These are phyloP conservation scores for Aurantiochytrium sp. DNA, from an alignment of 108 stramenopile genomes.

Conservation along the genomic window DNA sequence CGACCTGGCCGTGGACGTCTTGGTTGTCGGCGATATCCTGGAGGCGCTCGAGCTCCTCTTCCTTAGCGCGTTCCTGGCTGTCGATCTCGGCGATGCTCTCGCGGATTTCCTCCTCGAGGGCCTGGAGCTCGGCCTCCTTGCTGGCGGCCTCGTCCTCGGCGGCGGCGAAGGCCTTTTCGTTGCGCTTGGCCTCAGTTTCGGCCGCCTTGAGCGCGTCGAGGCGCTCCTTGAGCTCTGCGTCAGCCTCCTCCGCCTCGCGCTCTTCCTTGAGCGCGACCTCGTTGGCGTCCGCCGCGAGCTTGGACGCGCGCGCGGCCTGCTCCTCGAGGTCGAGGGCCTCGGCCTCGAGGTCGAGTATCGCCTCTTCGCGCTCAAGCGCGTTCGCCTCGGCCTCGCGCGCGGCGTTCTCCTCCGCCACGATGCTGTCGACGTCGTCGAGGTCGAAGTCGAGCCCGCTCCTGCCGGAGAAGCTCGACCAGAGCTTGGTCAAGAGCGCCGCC, in stretches of 20 bases:
- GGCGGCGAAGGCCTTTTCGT: neutral
- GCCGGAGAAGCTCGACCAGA: neutral
- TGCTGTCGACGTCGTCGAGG: slow-evolving; percentile 2
- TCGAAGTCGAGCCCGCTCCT: neutral
- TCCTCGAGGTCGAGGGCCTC: neutral
- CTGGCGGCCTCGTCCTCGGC: neutral
- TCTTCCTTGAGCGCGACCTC: neutral
- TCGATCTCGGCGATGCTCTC: neutral
- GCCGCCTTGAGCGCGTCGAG: neutral
- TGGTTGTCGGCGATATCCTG: neutral
- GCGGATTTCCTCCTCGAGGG: neutral
- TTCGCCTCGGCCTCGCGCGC: neutral
- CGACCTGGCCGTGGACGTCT: neutral
- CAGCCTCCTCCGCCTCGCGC: slow-evolving; percentile 5
- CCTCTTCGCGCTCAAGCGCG: neutral
- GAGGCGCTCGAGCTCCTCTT: slow-evolving; percentile 4
- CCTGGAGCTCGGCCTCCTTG: neutral
- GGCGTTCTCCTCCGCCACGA: slow-evolving; percentile 19
- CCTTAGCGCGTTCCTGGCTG: neutral
- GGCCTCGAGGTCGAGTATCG: neutral
- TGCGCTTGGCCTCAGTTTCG: neutral
- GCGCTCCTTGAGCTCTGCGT: neutral
- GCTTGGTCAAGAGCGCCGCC: neutral
- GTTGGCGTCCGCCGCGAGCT: neutral
- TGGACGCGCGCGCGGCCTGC: neutral